These are phyloP conservation scores for Xylariales sp. DNA, from an alignment of 2,329 filamentous ascomycete species.

Conservation along the genomic window DNA sequence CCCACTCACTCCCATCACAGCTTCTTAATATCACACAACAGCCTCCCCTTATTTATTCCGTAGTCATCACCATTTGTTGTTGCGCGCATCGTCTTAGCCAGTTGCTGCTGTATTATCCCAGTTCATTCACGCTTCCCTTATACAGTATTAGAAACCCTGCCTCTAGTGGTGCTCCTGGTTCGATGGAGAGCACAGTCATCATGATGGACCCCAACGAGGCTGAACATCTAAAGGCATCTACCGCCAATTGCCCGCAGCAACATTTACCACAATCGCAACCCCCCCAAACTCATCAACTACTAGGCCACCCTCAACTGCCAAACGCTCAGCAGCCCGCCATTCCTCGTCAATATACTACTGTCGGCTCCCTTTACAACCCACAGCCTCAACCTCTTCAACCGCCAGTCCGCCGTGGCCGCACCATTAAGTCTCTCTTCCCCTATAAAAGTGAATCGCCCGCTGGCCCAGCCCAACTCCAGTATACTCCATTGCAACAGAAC, in stretches of 20 bases:
- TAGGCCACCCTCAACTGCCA: constrained; percentile 3
- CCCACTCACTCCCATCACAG: constrained; percentile 3
- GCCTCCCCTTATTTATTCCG: not conserved
- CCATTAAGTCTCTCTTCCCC: constrained; percentile 55
- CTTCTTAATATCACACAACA: not conserved
- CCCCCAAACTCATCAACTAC: not conserved
- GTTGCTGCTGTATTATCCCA: not conserved
- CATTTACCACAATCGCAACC: not conserved
- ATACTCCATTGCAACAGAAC: constrained; percentile 66
- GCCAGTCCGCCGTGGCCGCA: constrained; percentile 62
- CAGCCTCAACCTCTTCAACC: constrained; percentile 61
- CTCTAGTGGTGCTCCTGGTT: not conserved
- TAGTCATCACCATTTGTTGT: not conserved
- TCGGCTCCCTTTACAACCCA: constrained; percentile 67
- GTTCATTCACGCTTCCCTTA: not conserved
- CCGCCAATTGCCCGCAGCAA: not conserved
- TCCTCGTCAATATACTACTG: constrained; percentile 62
- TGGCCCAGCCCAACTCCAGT: constrained; percentile 53
- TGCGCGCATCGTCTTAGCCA: not conserved
- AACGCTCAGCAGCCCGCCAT: constrained; percentile 36
- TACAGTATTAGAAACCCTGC: not conserved
- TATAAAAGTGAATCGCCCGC: constrained; percentile 47
- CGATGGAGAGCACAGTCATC: constrained; percentile 3
- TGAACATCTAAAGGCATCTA: constrained; percentile 9
- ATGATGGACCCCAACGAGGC: constrained; percentile 25